Base-by-base conservation (phyloP, 306 rosid species). In the Begonia fuchsioides region DNA sequence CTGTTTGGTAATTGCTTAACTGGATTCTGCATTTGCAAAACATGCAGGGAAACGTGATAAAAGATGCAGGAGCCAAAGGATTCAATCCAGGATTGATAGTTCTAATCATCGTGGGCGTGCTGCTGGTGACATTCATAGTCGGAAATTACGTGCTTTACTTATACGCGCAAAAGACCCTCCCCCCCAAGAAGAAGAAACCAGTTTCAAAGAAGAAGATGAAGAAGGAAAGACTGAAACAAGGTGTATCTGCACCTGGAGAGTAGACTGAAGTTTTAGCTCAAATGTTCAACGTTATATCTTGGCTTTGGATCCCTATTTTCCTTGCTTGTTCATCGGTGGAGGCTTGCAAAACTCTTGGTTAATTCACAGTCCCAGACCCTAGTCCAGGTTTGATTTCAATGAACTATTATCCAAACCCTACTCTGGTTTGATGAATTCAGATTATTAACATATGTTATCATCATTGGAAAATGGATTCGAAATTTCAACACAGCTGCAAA, bases 191-290 rank as follows among this genome's bases (percentile, higher is more conserved):
- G 73, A 90, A 90, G 87, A 90, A 90, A 75, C 95, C 86, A 4
- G 38, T 85, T 57, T 90, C 98, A 5, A 90, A 85, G 77, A 90
- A 90, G 92, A 90, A 90, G 81, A 76, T 90, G 77, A 85, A 76
- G 53, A 90, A 32, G 68, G 98, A 90, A 74, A 79, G 79, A 65
- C 78, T 90, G 79, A 90, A 69, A 83, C 95, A 90, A 75, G 98
- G 98, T 13, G 68, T 90, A 51, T 85, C 98, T 54, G 95, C 94
- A 47, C 98, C 98, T 8, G 98, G 98, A 62, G 98, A 85, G 70
- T 90, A 77, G 67, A 26, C 7, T 4, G 35, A 26, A 3, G 35
- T 8, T 26, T 26, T 2, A 4, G 35, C 7, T 26, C 35, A 26
- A 2, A 26, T 26, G 5, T 26, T 26, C 35, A 3, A 26, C 7